Conservation (phyloP, 257 asterid species). For the Verbascum thapsus region DNA sequence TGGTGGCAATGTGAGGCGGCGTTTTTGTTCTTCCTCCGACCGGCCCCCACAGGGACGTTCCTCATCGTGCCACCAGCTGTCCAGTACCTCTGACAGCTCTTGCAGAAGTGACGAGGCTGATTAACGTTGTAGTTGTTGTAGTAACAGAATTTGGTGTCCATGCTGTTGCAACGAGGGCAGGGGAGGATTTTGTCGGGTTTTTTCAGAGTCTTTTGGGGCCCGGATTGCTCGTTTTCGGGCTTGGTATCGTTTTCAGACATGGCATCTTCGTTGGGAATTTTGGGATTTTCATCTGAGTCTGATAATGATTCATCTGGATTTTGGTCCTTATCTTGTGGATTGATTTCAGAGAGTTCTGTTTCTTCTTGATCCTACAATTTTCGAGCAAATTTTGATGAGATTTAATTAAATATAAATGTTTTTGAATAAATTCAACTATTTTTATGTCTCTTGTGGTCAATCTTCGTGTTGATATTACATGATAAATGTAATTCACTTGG, state of each 20-base stretch:
- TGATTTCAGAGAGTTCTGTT: conserved; percentile 33
- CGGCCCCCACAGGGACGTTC: conserved; percentile 91
- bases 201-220: conserved; percentile 59
- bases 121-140: conserved; percentile 83
- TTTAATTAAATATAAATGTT: no score
- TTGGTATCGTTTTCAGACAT: conserved; percentile 32
- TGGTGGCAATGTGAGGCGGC: conserved; percentile 56
- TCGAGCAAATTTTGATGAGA: conserved; percentile 13
- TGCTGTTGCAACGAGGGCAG: conserved; percentile 93
- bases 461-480: no score
- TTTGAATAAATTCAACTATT: no score
- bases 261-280: conserved; percentile 45
- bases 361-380: conserved; percentile 45
- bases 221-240: conserved; percentile 44
- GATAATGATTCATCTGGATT: conserved; percentile 32
- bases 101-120: conserved; percentile 94
- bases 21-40: conserved; percentile 80
- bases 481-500: no score
- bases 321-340: conserved; percentile 34
- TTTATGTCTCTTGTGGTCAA: no score
- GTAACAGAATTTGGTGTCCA: conserved; percentile 92
- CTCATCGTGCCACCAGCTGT: conserved; percentile 97
- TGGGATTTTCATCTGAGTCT: conserved; percentile 37
- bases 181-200: conserved; percentile 89
- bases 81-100: conserved; percentile 96